Conservation (phyloP, 2,329 filamentous ascomycete species). For the Pyricularia pennisetigena region DNA sequence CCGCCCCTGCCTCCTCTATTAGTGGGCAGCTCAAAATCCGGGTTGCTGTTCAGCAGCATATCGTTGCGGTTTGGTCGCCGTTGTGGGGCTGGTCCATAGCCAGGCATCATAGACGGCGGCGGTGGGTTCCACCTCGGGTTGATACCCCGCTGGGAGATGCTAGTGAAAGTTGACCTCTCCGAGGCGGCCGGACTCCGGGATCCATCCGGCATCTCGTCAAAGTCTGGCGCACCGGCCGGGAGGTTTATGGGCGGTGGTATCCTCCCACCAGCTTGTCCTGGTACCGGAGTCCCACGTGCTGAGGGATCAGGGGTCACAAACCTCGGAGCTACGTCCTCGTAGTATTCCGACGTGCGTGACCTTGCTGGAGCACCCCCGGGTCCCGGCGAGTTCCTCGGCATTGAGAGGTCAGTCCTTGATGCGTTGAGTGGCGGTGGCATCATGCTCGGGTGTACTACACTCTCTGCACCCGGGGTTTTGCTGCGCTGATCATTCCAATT, state of each 20-base stretch:
- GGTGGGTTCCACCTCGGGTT: conserved; percentile 77
- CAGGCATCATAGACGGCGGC: conserved; percentile 31
- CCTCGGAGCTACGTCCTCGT: conserved; percentile 86
- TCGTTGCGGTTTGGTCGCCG: conserved; percentile 53
- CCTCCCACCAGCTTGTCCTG: not conserved
- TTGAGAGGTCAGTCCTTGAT: not conserved
- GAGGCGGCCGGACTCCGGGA: conserved; percentile 65
- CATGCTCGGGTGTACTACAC: conserved; percentile 25
- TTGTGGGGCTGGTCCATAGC: conserved; percentile 22
- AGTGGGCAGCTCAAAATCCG: conserved; percentile 68
- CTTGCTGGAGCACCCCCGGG: not conserved
- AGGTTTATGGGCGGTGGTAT: not conserved
- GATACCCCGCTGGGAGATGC: conserved; percentile 76
- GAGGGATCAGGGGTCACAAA: conserved; percentile 43
- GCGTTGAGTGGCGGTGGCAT: conserved; percentile 34
- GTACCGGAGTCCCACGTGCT: not conserved
- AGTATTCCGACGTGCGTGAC: conserved; percentile 45
- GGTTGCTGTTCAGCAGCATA: conserved; percentile 67
- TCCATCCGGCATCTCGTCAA: conserved; percentile 28
- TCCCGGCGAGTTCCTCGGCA: not conserved
- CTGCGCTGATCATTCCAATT: conserved; percentile 41
- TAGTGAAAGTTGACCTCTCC: conserved; percentile 80
- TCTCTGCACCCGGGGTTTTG: conserved; percentile 15
- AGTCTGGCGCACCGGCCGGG: conserved; percentile 11
- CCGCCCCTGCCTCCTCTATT: conserved; percentile 13